Evolutionary conservation across 1,284 basidiomycete species (phyloP).

Genomic region (Cutaneotrichosporon cutaneum): DNA sequence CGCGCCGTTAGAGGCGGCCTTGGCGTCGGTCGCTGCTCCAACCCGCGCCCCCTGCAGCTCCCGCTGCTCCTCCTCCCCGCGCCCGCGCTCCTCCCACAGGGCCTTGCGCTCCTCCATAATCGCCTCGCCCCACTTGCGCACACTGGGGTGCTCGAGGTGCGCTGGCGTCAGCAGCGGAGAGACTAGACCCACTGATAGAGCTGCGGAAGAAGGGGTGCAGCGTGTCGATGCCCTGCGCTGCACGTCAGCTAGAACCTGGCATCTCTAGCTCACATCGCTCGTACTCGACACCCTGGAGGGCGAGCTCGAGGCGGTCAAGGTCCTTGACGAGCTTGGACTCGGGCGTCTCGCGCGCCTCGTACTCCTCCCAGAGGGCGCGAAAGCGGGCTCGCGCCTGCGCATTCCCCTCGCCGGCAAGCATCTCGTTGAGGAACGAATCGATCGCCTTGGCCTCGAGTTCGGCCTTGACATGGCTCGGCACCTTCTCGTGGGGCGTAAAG

Average conservation of each 20-base stretch:
- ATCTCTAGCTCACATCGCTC: slow-evolving; percentile 52
- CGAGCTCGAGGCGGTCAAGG: slow-evolving; percentile 90
- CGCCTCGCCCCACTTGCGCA: slow-evolving; percentile 70
- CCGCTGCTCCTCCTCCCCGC: slow-evolving; percentile 37
- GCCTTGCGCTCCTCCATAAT: slow-evolving; percentile 60
- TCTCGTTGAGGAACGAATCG: slow-evolving; percentile 82
- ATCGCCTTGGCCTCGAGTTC: slow-evolving; percentile 72
- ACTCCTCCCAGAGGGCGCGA: slow-evolving; percentile 83
- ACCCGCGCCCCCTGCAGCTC: slow-evolving; percentile 33
- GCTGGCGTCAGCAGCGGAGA: slow-evolving; percentile 25
- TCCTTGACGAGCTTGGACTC: slow-evolving; percentile 94
- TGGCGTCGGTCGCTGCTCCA: slow-evolving; percentile 20
- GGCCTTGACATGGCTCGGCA: slow-evolving; percentile 76
- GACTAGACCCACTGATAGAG: slow-evolving; percentile 40
- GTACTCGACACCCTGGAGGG: slow-evolving; percentile 63
- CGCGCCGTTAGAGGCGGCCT: slow-evolving; percentile 7
- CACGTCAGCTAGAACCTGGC: slow-evolving; percentile 1
- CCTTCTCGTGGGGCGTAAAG: slow-evolving; percentile 84
- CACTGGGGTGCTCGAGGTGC: slow-evolving; percentile 69
- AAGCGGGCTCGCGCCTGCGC: slow-evolving; percentile 74
- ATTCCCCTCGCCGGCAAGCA: slow-evolving; percentile 69
- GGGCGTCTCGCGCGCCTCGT: slow-evolving; percentile 74
- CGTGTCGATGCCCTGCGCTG: slow-evolving; percentile 48
- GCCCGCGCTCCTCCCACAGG: slow-evolving; percentile 44
- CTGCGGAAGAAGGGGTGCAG: slow-evolving; percentile 51